A percentile compares a stretch with the other conserved stretches of the same genome.
Conservation (phyloP, 306 rosid species). For the Cucumis hystrix region DNA sequence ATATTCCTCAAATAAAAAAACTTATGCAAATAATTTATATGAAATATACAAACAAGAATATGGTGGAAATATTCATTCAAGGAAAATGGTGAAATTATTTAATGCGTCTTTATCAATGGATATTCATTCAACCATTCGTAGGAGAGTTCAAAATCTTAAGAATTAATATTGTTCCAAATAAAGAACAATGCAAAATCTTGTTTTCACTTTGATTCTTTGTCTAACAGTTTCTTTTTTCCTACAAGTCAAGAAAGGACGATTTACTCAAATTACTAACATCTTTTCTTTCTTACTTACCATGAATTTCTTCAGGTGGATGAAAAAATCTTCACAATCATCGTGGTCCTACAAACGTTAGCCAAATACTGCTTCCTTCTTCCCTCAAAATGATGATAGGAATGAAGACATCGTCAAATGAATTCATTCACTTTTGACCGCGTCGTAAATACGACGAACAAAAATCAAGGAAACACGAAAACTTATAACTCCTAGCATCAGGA, state of each 20-base stretch:
- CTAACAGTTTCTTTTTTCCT: background rate
- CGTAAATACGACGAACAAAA: constrained; percentile 53
- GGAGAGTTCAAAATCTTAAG: background rate
- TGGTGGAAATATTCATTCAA: too few species aligned
- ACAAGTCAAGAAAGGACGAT: background rate
- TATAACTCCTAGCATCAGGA: constrained; percentile 59
- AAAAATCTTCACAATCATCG: background rate
- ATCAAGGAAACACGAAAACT: constrained; percentile 55
- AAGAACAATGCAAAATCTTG: background rate
- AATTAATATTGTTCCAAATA: background rate
- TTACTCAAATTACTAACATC: too few species aligned
- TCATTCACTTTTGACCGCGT: constrained; percentile 73
- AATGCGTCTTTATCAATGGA: too few species aligned
- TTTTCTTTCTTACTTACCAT: background rate
- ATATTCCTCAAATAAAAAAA: too few species aligned
- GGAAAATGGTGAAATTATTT: too few species aligned
- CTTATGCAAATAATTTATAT: too few species aligned
- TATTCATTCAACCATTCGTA: background rate
- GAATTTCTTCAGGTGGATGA: background rate
- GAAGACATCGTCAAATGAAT: background rate
- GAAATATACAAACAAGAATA: too few species aligned
- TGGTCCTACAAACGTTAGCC: background rate
- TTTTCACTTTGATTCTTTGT: background rate
- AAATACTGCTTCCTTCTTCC: background rate
- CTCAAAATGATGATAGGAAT: background rate